These are phyloP conservation scores for Drechslerella dactyloides DNA, from an alignment of 2,329 filamentous ascomycete genomes.

Conservation along the genomic window DNA sequence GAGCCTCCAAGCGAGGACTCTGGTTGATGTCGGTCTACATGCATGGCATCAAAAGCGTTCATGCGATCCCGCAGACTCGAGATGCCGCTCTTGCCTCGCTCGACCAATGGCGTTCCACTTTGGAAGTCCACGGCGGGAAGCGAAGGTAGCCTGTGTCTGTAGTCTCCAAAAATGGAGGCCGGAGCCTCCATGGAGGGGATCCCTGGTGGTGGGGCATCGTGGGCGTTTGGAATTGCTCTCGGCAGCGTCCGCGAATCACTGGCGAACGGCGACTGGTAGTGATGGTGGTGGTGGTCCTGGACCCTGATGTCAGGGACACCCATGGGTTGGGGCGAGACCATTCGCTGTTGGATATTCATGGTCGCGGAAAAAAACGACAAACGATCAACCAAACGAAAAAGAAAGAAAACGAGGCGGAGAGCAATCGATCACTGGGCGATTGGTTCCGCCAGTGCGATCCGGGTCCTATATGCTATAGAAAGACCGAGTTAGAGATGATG, in stretches of 20 bases:
- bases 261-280: conserved; percentile 32
- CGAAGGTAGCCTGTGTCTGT: conserved; percentile 34
- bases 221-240: conserved; percentile 45
- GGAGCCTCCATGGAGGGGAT: conserved; percentile 49
- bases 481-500: too few relatives aligned
- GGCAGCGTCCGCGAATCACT: conserved; percentile 32
- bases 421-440: too few relatives aligned
- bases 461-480: too few relatives aligned
- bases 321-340: conserved; percentile 44
- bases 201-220: conserved; percentile 36
- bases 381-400: not conserved
- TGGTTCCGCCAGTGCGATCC: too few relatives aligned
- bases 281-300: conserved; percentile 21
- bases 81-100: conserved; percentile 34
- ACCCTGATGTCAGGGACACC: conserved; percentile 49
- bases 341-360: conserved; percentile 49
- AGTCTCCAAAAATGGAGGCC: conserved; percentile 44
- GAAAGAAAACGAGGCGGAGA: too few relatives aligned
- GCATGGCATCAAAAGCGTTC: conserved; percentile 46
- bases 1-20: conserved; percentile 22
- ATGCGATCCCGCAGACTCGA: conserved; percentile 47
- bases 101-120: conserved; percentile 16
- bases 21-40: conserved; percentile 26
- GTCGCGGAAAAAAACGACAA: conserved; percentile 2
- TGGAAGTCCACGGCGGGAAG: conserved; percentile 31